Evolutionary conservation across 2,329 filamentous ascomycete species (phyloP), one percentile per base, ranked within the genome.

Genomic region (Ceratocystis harringtonii): DNA sequence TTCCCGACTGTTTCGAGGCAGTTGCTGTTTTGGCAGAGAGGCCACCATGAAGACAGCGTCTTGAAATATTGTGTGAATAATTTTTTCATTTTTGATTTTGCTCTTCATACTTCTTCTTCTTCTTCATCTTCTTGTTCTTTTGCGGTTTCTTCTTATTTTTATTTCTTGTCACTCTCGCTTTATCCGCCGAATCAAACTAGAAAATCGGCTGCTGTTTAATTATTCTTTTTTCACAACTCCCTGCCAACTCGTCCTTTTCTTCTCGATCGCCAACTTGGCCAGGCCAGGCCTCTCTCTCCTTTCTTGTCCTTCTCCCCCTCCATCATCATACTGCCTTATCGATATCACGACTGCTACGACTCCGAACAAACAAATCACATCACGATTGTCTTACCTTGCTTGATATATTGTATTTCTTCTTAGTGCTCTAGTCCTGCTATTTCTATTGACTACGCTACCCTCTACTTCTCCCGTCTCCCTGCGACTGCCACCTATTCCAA

Each of bases 1-100:
- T n/a, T 57, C 28, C 25, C 30, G 22, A 57, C 52, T 57, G n/a
- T 57, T 57, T 25, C 52, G 52, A 57, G 58, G 58, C 32, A 43
- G 32, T 61, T 61, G 25, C 32, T 32, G 32, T 61, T 61, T 61
- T 41, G 58, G 58, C 52, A n/a, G 52, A 57, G 60, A 41, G 61
- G 61, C 60, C 43, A 45, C 60, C 19, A 62, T 44, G 43, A 32
- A 48, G 28, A 48, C 25, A 62, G 36, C 61, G 28, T 28, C 61
- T 41, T 41, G 22, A 44, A 22, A 8, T 32, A 10, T 48, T 62
- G 25, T 19, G 19, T 32, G 10, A 41, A 43, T 12, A 44, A 5
- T 50, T 50, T 36, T 52, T 19, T 15, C 22, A 17, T 36, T 55
- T 25, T 28, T 28, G 3, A 28, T 28, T 28, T 28, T 28, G 28